Evolutionary conservation across 257 asterid species (phyloP).

Genomic region (Solanum chmielewskii): DNA sequence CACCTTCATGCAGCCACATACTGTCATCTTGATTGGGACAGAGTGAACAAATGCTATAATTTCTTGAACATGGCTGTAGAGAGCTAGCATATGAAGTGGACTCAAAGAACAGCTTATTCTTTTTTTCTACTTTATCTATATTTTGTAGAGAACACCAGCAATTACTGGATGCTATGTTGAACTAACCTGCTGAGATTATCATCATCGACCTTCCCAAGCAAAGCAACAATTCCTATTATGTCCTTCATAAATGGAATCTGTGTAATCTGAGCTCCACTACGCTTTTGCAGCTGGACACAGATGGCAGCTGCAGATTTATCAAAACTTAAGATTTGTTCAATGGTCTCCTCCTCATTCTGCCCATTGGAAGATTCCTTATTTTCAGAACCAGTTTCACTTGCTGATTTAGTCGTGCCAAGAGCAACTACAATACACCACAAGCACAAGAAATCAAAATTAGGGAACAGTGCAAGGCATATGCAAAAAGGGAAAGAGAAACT

Average conservation of each 20-base stretch:
- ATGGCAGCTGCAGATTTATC: constrained; percentile 64
- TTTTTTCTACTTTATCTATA: neutral
- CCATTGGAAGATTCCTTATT: constrained; percentile 13
- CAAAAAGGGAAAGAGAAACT: neutral
- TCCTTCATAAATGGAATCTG: constrained; percentile 37
- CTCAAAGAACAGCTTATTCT: neutral
- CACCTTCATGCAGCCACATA: neutral
- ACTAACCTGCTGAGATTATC: constrained; percentile 12
- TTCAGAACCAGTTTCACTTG: constrained; percentile 8
- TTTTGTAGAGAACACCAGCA: neutral
- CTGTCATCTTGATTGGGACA: neutral
- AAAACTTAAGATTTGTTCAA: constrained; percentile 29
- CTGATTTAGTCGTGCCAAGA: constrained; percentile 45
- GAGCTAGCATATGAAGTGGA: neutral
- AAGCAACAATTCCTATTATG: constrained; percentile 64
- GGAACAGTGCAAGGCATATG: neutral
- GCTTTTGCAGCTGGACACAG: constrained; percentile 28
- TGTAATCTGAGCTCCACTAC: constrained; percentile 30
- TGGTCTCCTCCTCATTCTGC: constrained; percentile 36
- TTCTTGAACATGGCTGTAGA: neutral
- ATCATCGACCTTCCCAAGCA: constrained; percentile 37
- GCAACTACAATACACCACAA: constrained; percentile 23
- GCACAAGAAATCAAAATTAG: neutral
- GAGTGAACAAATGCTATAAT: neutral
- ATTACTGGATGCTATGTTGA: neutral